A percentile compares a stretch with the other conserved stretches of the same genome.
Conservation (phyloP, 78 protist genomes). For the Pelomyxa schiedti region DNA sequence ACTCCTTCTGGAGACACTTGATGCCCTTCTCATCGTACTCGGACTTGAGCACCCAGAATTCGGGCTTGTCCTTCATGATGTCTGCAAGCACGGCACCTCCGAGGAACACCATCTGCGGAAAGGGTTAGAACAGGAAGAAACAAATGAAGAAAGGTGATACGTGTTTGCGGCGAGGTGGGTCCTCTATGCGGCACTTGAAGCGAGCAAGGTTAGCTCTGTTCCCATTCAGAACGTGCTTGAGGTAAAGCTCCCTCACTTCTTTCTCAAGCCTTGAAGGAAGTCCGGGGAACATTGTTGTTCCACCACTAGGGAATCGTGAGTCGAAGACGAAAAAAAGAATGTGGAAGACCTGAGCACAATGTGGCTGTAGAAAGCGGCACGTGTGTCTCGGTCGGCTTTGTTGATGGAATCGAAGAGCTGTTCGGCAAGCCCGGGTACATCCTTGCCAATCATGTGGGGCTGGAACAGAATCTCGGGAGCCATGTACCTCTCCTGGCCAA, state of each 20-base stretch:
- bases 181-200: constrained; percentile 89
- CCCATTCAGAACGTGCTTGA: constrained; percentile 69
- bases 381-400: constrained; percentile 83
- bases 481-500: constrained; percentile 92
- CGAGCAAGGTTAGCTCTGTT: constrained; percentile 39
- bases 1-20: constrained; percentile 17
- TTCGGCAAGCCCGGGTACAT: constrained; percentile 83
- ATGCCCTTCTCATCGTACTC: constrained; percentile 82
- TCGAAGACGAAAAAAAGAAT: constrained; percentile 9
- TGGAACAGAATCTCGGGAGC: constrained; percentile 98
- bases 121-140: too few relatives aligned
- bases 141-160: too few relatives aligned
- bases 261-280: constrained; percentile 83
- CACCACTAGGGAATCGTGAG: constrained; percentile 57
- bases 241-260: constrained; percentile 84
- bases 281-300: constrained; percentile 95
- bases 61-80: constrained; percentile 75
- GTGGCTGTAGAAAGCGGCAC: constrained; percentile 88
- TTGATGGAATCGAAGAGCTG: constrained; percentile 81
- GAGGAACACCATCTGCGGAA: constrained; percentile 96
- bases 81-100: constrained; percentile 98
- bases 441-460: constrained; percentile 86
- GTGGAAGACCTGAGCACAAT: constrained; percentile 77
- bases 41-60: constrained; percentile 76
- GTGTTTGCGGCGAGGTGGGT: constrained; percentile 97